These are phyloP conservation scores for Camptophora hylomeconis DNA, from an alignment of 2,329 filamentous ascomycete species.

Conservation along the genomic window DNA sequence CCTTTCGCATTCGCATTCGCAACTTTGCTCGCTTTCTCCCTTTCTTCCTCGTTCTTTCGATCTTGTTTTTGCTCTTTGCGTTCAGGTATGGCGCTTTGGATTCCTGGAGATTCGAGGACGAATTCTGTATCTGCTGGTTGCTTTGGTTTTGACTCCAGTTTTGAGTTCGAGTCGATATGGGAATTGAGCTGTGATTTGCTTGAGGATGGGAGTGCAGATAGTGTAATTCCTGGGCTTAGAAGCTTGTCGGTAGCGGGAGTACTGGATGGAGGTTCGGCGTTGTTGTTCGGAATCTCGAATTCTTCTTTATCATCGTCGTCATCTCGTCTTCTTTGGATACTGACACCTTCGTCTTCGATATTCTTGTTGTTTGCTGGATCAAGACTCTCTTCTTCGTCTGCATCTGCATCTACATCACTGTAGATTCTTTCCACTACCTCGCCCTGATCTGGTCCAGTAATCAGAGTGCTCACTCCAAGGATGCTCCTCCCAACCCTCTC, in stretches of 20 bases:
- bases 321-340: background rate
- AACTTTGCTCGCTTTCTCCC: constrained; percentile 1
- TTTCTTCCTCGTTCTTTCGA: constrained; percentile 1
- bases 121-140: background rate
- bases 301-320: background rate
- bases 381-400: background rate
- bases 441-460: constrained; percentile 6
- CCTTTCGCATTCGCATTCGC: background rate
- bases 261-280: background rate
- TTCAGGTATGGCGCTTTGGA: background rate
- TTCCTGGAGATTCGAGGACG: background rate
- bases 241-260: constrained; percentile 1
- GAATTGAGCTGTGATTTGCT: too few species aligned
- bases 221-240: background rate
- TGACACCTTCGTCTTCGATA: background rate
- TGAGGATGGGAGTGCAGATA: background rate
- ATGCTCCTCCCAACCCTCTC: constrained; percentile 3
- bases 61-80: constrained; percentile 1
- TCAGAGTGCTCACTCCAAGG: constrained; percentile 5
- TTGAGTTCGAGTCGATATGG: too few species aligned
- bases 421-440: constrained; percentile 11
- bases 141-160: background rate
- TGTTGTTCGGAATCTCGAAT: background rate
- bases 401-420: constrained; percentile 5
- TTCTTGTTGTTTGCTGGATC: background rate